phyloP scores from a whole-genome alignment of 2,329 filamentous ascomycete genomes.

The Nemania bipapillata region DNA sequence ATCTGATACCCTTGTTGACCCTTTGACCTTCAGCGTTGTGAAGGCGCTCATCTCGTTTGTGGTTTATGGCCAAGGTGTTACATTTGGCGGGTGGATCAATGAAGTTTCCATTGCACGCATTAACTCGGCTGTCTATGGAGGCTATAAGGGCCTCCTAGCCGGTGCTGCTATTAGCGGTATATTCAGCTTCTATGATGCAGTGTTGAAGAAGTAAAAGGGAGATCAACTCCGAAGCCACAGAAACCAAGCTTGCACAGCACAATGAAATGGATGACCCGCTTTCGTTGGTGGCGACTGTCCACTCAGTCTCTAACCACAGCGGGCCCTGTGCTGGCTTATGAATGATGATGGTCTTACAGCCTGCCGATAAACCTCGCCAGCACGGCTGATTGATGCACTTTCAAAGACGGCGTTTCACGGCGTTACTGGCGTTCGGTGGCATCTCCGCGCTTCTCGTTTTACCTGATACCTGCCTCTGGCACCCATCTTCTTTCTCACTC shows the following conservation, averaged over 20 bases:
- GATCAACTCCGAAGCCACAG: not conserved
- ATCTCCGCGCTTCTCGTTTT: constrained; percentile 30
- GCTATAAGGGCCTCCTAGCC: constrained; percentile 75
- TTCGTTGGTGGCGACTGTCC: constrained; percentile 14
- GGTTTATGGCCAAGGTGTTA: constrained; percentile 76
- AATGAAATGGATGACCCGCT: constrained; percentile 11
- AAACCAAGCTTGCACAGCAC: constrained; percentile 5
- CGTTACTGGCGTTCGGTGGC: constrained; percentile 44
- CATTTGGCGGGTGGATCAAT: constrained; percentile 70
- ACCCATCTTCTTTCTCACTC: constrained; percentile 11
- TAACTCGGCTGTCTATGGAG: constrained; percentile 74
- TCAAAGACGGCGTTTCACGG: constrained; percentile 43
- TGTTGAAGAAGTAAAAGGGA: constrained; percentile 70
- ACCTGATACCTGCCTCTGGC: constrained; percentile 45
- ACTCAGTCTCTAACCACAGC: constrained; percentile 10
- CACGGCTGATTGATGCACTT: constrained; percentile 13
- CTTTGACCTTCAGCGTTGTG: constrained; percentile 86
- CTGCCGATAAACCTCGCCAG: constrained; percentile 19
- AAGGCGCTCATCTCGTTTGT: constrained; percentile 86
- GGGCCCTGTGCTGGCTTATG: constrained; percentile 26
- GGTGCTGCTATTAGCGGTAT: constrained; percentile 75
- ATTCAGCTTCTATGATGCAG: constrained; percentile 80
- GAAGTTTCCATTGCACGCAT: constrained; percentile 70
- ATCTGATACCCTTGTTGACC: constrained; percentile 76
- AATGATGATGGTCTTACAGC: constrained; percentile 11